Percentiles rank a stretch among this genome's conserved stretches.
These are phyloP conservation scores for Malassezia sympodialis DNA, from an alignment of 1,284 basidiomycete genomes.

Conservation along the genomic window DNA sequence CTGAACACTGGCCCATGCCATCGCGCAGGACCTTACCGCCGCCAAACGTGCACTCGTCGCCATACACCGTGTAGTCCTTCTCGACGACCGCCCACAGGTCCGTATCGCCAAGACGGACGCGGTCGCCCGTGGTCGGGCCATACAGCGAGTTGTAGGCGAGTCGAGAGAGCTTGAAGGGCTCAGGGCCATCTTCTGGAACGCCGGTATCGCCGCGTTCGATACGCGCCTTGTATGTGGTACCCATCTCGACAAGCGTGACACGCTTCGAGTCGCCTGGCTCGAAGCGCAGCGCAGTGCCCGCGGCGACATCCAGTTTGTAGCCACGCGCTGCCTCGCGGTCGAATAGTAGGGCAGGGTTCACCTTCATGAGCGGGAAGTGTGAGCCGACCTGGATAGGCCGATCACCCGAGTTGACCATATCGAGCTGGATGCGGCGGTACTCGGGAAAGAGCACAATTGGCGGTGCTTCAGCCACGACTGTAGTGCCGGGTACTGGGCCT, in stretches of 20 bases:
- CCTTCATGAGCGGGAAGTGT: constrained; percentile 78
- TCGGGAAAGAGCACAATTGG: constrained; percentile 67
- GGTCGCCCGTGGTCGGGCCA: constrained; percentile 85
- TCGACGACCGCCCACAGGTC: constrained; percentile 87
- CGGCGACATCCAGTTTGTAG: constrained; percentile 77
- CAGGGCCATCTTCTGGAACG: constrained; percentile 13
- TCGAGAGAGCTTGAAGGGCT: constrained; percentile 25
- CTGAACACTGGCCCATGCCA: constrained; percentile 66
- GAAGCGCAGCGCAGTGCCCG: constrained; percentile 90
- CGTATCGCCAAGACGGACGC: constrained; percentile 78
- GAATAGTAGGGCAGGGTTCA: constrained; percentile 70
- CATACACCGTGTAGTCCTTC: constrained; percentile 68
- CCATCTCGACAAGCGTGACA: constrained; percentile 70
- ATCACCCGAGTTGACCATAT: constrained; percentile 85
- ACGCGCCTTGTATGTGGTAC: constrained; percentile 23
- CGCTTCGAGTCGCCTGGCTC: constrained; percentile 85
- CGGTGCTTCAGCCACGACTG: constrained; percentile 27
- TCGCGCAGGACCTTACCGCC: constrained; percentile 55
- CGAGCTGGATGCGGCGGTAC: constrained; percentile 60
- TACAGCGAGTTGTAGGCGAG: constrained; percentile 39
- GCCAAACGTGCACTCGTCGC: constrained; percentile 91
- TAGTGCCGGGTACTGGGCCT: constrained; percentile 26
- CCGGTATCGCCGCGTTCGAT: constrained; percentile 12
- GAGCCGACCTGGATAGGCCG: constrained; percentile 67
- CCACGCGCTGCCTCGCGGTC: constrained; percentile 72